Evolutionary conservation across 2,329 filamentous ascomycete genomes (phyloP), one percentile per base, ranked within the genome.

Genomic region (Colletotrichum aenigma): DNA sequence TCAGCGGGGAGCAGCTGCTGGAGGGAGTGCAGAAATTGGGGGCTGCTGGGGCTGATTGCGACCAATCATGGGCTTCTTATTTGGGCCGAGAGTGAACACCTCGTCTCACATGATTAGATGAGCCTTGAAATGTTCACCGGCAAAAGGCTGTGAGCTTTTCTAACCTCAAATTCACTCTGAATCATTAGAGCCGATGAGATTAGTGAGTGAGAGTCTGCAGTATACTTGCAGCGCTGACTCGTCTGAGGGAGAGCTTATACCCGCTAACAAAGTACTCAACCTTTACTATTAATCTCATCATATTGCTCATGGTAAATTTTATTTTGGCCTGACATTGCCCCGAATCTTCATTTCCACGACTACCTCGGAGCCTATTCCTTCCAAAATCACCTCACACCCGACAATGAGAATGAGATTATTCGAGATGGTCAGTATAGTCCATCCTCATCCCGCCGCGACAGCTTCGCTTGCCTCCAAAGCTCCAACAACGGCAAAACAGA

Each of bases 401-500:
- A 7, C 34, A 36, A 36, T 36, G 34, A 36, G 6, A 36, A 0
- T 2, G 6, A 1, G 6, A 36, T 36, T 7, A 4, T 36, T 36
- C 34, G 34, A 36, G 34, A 7, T 15, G 34, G 13, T 7, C 6
- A 7, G 1, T 1, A 1, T 36, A 15, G 34, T 36, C 3, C 34
- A 38, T 10, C 16, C 61, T 67, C 56, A 70, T 15, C 55, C 56
- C 0, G n/a, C 65, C 12, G 32, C 36, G 7, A 66, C 55, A 1
- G 74, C 66, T 12, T 76, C 66, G 61, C 66, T 75, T 1, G 61
- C 71, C 21, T 76, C 75, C 13, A 76, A 2, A 30, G 74, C 74
- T 13, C 74, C 74, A 3, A 76, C 74, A 7, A 76, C 74, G 4
- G 74, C 21, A 32, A 76, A 75, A 21, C 71, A 76, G 5, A 76